Evolutionary conservation across 169 alveolate genomes (phyloP).

Genomic region (Babesia gibsoni): DNA sequence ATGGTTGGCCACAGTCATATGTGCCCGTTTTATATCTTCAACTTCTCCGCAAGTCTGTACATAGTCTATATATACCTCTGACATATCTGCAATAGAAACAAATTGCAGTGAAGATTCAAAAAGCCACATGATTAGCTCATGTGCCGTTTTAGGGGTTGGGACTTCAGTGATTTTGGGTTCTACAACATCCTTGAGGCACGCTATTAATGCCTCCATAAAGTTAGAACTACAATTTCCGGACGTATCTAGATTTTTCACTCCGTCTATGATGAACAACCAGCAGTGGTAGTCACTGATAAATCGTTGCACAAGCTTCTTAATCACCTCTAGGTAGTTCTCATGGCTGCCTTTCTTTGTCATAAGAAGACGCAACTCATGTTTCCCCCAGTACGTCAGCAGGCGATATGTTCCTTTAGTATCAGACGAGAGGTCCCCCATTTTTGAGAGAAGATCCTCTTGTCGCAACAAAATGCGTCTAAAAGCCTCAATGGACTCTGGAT

Average conservation of each 20-base stretch:
- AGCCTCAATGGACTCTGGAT: conserved; percentile 33
- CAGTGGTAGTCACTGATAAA: conserved; percentile 37
- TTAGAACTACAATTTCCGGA: conserved; percentile 21
- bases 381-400: conserved; percentile 57
- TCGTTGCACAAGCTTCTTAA: conserved; percentile 33
- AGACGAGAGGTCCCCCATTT: conserved; percentile 29
- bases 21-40: conserved; percentile 60
- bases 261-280: conserved; percentile 55
- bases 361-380: conserved; percentile 52
- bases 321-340: conserved; percentile 43
- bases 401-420: conserved; percentile 47
- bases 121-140: conserved; percentile 51
- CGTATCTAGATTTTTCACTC: conserved; percentile 43
- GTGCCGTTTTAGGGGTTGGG: conserved; percentile 2
- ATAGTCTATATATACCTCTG: conserved; percentile 57
- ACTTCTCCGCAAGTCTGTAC: conserved; percentile 59
- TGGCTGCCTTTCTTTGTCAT: neutral
- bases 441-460: conserved; percentile 31
- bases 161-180: neutral
- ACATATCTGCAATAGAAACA: conserved; percentile 22
- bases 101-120: conserved; percentile 39
- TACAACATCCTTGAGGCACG: neutral
- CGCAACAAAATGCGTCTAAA: conserved; percentile 40
- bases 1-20: conserved; percentile 50
- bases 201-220: conserved; percentile 15